These are phyloP conservation scores for Amaranthus hypochondriacus DNA, from an alignment of 148 eudicot genomes.

Conservation along the genomic window DNA sequence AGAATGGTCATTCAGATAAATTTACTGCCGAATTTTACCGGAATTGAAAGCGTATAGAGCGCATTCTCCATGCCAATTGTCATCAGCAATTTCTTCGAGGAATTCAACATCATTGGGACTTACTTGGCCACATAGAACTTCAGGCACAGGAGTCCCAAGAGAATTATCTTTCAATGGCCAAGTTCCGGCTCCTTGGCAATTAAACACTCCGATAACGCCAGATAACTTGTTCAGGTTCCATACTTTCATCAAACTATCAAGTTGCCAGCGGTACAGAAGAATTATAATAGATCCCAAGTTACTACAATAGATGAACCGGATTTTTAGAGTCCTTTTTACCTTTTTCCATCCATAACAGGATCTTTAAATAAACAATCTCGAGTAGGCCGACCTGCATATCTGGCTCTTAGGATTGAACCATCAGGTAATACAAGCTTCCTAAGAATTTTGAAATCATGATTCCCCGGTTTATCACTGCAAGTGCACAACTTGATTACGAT, in stretches of 20 bases:
- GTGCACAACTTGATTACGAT: background rate
- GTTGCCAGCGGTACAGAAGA: background rate
- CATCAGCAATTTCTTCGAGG: slow-evolving; percentile 37
- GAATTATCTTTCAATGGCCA: slow-evolving; percentile 38
- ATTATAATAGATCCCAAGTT: background rate
- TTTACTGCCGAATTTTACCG: slow-evolving; percentile 24
- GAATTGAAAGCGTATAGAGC: slow-evolving; percentile 45
- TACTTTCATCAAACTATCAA: slow-evolving; percentile 34
- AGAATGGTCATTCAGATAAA: background rate
- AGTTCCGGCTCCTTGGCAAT: slow-evolving; percentile 47
- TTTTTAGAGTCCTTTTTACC: slow-evolving; percentile 20
- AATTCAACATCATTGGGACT: slow-evolving; percentile 46
- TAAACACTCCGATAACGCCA: slow-evolving; percentile 40
- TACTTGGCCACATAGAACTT: slow-evolving; percentile 31
- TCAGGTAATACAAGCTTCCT: slow-evolving; percentile 49
- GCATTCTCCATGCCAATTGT: slow-evolving; percentile 43
- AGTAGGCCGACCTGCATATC: slow-evolving; percentile 54
- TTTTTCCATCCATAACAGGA: slow-evolving; percentile 54
- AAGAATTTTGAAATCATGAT: slow-evolving; percentile 51
- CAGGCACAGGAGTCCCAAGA: slow-evolving; percentile 11
- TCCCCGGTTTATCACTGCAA: slow-evolving; percentile 53
- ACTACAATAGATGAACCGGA: background rate
- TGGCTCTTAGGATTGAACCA: slow-evolving; percentile 55
- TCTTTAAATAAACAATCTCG: slow-evolving; percentile 57
- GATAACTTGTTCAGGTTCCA: slow-evolving; percentile 44